Evolutionary conservation across 2,329 filamentous ascomycete species (phyloP).

Genomic region (Colletotrichum somersetense): DNA sequence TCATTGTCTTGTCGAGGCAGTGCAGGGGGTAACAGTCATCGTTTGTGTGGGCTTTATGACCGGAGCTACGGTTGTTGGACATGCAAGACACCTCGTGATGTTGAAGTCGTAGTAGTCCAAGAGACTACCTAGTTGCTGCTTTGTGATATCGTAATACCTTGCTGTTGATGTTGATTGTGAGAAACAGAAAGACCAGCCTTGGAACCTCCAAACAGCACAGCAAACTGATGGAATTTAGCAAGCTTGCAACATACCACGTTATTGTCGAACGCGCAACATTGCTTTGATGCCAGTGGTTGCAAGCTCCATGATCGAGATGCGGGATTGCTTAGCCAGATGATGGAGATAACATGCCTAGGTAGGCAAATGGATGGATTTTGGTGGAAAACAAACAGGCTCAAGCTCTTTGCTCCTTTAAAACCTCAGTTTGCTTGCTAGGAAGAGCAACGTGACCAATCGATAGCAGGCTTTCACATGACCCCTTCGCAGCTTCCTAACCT

Average conservation of each 20-base stretch:
- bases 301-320: too few relatives aligned
- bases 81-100: too few relatives aligned
- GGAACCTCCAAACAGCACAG: not conserved
- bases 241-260: not conserved
- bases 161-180: too few relatives aligned
- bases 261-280: not conserved
- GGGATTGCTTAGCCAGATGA: too few relatives aligned
- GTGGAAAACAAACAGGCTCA: not conserved
- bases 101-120: too few relatives aligned
- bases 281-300: not conserved
- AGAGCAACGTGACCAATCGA: not conserved
- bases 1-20: not conserved
- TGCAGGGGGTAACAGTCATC: too few relatives aligned
- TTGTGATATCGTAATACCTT: too few relatives aligned
- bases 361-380: not conserved
- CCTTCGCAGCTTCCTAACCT: not conserved
- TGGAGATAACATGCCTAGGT: too few relatives aligned
- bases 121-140: too few relatives aligned
- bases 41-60: too few relatives aligned
- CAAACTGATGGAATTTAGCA: not conserved
- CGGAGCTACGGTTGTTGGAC: too few relatives aligned
- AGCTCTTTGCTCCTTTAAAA: not conserved
- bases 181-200: not conserved
- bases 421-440: not conserved
- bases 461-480: not conserved